phyloP scores from a whole-genome alignment of 495 filamentous ascomycete genomes.

The Barbatosphaeria neglecta region DNA sequence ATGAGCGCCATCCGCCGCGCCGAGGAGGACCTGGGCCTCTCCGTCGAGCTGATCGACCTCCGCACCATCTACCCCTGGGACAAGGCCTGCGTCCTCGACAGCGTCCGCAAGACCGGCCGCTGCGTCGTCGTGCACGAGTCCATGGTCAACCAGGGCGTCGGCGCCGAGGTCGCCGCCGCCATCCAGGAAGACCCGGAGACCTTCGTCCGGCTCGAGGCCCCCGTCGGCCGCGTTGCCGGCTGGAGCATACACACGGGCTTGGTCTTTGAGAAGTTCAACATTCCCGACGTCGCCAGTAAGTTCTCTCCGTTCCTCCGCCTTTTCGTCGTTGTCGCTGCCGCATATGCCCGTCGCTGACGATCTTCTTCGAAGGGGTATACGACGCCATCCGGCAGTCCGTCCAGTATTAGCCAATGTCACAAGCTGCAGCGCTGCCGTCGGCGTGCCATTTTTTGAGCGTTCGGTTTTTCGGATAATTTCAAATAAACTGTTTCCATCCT shows the following conservation, averaged over 20 bases:
- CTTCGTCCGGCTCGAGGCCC: conserved; percentile 83
- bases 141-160: conserved; percentile 89
- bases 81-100: conserved; percentile 66
- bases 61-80: conserved; percentile 95
- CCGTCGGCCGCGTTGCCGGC: conserved; percentile 79
- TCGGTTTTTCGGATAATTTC: no score
- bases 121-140: conserved; percentile 92
- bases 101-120: conserved; percentile 80
- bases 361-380: conserved; percentile 43
- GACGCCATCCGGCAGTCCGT: conserved; percentile 38
- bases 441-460: no score
- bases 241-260: conserved; percentile 84
- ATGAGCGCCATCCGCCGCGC: conserved; percentile 66
- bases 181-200: conserved; percentile 73
- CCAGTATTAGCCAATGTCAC: conserved; percentile 23
- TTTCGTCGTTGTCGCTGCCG: no score
- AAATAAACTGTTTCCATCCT: no score
- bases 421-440: no score
- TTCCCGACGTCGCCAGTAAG: conserved; percentile 88
- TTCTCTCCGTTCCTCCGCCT: conserved; percentile 6
- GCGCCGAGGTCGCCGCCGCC: conserved; percentile 84
- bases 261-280: conserved; percentile 72
- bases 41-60: conserved; percentile 81
- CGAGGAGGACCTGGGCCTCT: conserved; percentile 70
- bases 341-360: no score